phyloP scores from a whole-genome alignment of 2,329 filamentous ascomycete species.

The Rhexocercosporidium sp. region DNA sequence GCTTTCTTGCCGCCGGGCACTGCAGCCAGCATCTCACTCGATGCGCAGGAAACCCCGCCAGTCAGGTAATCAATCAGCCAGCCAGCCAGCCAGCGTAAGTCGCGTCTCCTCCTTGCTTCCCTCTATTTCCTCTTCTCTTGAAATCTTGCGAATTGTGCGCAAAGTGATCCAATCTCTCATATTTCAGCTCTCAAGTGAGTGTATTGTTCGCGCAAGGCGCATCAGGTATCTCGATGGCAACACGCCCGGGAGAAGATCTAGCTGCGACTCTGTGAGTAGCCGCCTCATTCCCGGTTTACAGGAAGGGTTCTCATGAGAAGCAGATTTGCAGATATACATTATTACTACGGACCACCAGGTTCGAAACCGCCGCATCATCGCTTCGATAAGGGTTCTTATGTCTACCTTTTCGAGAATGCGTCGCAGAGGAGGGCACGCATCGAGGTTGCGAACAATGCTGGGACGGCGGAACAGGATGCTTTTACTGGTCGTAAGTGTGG shows the following conservation, averaged over 20 bases:
- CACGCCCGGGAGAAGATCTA: conserved; percentile 55
- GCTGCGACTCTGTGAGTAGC: conserved; percentile 55
- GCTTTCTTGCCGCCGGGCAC: conserved; percentile 15
- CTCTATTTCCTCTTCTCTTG: background rate
- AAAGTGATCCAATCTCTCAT: background rate
- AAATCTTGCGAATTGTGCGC: background rate
- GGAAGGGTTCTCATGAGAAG: conserved; percentile 22
- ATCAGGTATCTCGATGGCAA: conserved; percentile 48
- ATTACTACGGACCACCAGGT: conserved; percentile 74
- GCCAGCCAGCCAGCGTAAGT: conserved; percentile 17
- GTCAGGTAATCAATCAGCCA: background rate
- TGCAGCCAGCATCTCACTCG: conserved; percentile 14
- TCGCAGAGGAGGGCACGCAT: conserved; percentile 69
- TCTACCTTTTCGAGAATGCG: conserved; percentile 80
- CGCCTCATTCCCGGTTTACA: conserved; percentile 31
- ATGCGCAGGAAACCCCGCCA: conserved; percentile 9
- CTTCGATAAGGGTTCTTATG: conserved; percentile 80
- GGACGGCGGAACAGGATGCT: conserved; percentile 78
- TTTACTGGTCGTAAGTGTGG: conserved; percentile 73
- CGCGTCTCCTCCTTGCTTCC: conserved; percentile 15
- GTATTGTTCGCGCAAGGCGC: conserved; percentile 13
- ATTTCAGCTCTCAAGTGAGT: background rate
- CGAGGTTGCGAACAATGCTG: conserved; percentile 77
- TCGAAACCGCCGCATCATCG: conserved; percentile 76
- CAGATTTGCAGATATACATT: conserved; percentile 80